Base-by-base conservation (phyloP, 163 green algal species). In the Chlorella variabilis region DNA sequence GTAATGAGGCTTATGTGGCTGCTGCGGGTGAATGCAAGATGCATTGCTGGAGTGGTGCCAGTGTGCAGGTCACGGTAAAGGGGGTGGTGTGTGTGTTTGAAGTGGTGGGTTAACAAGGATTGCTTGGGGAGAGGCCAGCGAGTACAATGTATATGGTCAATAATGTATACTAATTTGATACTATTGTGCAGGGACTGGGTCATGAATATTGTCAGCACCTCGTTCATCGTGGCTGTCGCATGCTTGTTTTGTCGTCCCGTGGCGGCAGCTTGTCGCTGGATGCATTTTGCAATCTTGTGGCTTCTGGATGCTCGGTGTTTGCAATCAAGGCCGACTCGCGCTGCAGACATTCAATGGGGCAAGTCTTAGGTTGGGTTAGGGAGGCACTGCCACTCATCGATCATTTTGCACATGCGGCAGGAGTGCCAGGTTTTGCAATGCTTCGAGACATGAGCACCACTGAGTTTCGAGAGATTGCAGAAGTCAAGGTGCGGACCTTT, bases 351-450 rank as follows among this genome's bases (percentile, higher is more conserved):
- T 21, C 29, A 4, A 29, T 77, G 18, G 33, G 36, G 2, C 39
- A 21, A 18, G 20, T 73, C 39, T 17, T 81, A 4, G 29, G 11
- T 2, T 84, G 76, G 76, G 48, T 56, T 0, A 33, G 21, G 5
- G 83, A 84, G 15, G 39, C 76, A 39, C 39, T 87, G 67, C 76
- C 83, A 21, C 31, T 4, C 34, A 25, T 87, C 61, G 36, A 80
- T 34, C 36, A 74, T 17, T 49, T 77, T 54, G 76, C 58, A 1
- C 76, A 84, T 51, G 76, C 76, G 31, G 83, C 83, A 27, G 83
- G 83, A 18, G 33, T 63, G 4, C 61, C 76, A n/a, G 54, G 29
- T 20, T 84, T 81, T 42, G 23, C 11, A 23, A 45, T 77, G 27
- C 36, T 84, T 18, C 18, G 21, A 4, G 83, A 87, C 45, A 66